Evolutionary conservation across 1,284 basidiomycete species (phyloP).

Genomic region (Tremellales sp.): DNA sequence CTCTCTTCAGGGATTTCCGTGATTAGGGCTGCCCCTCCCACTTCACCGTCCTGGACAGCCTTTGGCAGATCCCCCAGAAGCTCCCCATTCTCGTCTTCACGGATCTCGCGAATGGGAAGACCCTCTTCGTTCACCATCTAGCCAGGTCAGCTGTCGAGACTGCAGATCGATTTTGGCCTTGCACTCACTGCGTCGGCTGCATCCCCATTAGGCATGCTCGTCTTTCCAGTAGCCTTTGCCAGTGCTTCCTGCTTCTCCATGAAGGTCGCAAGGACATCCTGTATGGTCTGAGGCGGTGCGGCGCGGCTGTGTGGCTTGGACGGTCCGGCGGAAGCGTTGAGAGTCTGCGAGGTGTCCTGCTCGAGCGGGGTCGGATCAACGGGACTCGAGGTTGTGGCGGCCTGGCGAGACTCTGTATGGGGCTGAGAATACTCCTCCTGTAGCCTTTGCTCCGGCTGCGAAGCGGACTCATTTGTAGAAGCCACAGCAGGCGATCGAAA

Average conservation of each 20-base stretch:
- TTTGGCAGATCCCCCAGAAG: background rate
- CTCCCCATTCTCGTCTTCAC: constrained; percentile 27
- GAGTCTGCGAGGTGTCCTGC: background rate
- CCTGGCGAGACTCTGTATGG: background rate
- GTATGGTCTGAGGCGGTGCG: too few species aligned
- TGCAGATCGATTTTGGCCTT: background rate
- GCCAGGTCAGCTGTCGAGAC: background rate
- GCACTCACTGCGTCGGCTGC: background rate
- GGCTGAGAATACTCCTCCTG: background rate
- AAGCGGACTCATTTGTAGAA: too few species aligned
- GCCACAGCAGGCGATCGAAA: too few species aligned
- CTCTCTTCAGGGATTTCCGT: constrained; percentile 1
- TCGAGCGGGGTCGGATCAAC: background rate
- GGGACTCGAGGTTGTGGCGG: background rate
- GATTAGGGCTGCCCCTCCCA: constrained; percentile 7
- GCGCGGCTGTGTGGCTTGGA: too few species aligned
- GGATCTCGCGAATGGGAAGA: constrained; percentile 42
- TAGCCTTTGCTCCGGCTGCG: background rate
- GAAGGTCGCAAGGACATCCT: constrained; percentile 8
- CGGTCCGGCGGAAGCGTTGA: too few species aligned
- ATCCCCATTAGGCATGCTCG: background rate
- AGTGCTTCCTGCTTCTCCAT: constrained; percentile 7
- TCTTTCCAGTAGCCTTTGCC: background rate
- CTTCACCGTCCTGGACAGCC: background rate
- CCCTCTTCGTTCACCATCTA: constrained; percentile 38